phyloP scores from a whole-genome alignment of 805 yeast species.

The Metschnikowia chrysomelidarum region DNA sequence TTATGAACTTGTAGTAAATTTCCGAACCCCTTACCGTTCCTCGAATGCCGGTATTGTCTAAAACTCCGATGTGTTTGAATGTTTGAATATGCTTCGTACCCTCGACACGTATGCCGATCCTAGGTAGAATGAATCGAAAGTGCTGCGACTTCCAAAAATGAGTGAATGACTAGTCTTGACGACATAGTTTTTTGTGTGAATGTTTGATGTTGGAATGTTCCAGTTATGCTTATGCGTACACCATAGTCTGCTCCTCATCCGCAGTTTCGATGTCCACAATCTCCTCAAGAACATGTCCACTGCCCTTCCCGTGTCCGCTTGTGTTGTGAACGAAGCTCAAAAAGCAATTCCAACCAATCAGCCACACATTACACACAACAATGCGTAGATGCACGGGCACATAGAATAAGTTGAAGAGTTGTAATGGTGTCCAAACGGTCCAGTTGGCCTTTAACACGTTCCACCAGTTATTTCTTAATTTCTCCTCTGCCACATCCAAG shows the following conservation, averaged over 20 bases:
- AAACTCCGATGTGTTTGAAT: conserved; percentile 4
- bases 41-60: no score
- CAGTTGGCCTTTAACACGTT: conserved; percentile 39
- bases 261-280: conserved; percentile 39
- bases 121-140: no score
- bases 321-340: conserved; percentile 50
- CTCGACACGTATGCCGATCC: no score
- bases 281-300: conserved; percentile 37
- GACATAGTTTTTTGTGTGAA: background rate
- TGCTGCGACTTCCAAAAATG: no score
- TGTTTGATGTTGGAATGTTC: background rate
- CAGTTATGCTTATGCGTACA: conserved; percentile 24
- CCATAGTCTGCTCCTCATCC: conserved; percentile 35
- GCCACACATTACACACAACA: conserved; percentile 37
- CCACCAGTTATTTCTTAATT: conserved; percentile 40
- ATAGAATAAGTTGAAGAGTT: conserved; percentile 35
- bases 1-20: no score
- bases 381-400: conserved; percentile 40
- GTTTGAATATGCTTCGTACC: no score
- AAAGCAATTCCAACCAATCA: conserved; percentile 43
- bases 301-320: conserved; percentile 37
- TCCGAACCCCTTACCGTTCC: no score
- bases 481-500: conserved; percentile 29
- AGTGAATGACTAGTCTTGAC: no score
- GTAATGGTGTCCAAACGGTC: conserved; percentile 44